These are phyloP conservation scores for Mimosa bimucronata DNA, from an alignment of 306 rosid species.

Conservation along the genomic window DNA sequence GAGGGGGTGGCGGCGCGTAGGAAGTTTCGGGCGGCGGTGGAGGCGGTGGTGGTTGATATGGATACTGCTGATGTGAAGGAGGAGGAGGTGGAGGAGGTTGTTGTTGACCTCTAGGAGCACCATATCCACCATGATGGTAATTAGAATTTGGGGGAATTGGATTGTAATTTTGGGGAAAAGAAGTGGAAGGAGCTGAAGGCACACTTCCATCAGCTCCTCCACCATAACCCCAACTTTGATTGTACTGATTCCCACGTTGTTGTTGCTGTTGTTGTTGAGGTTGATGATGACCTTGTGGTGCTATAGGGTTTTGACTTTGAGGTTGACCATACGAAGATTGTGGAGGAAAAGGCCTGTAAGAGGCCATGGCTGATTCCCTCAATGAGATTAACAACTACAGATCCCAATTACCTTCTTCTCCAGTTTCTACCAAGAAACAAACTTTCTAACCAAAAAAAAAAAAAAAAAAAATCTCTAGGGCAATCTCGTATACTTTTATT, in stretches of 20 bases:
- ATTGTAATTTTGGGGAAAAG: slow-evolving; percentile 58
- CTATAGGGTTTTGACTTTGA: slow-evolving; percentile 68
- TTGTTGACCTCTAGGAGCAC: slow-evolving; percentile 57
- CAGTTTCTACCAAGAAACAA: neutral
- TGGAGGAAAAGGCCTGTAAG: slow-evolving; percentile 93
- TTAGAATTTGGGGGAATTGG: slow-evolving; percentile 60
- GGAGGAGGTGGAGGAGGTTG: slow-evolving; percentile 69
- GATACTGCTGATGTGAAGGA: slow-evolving; percentile 59
- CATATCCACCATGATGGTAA: slow-evolving; percentile 50
- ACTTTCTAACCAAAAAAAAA: neutral
- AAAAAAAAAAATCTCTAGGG: slow-evolving; percentile 11
- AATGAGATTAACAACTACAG: slow-evolving; percentile 1
- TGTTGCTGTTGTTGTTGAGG: slow-evolving; percentile 56
- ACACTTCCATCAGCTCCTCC: slow-evolving; percentile 34
- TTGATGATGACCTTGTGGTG: slow-evolving; percentile 45
- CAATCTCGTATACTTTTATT: neutral
- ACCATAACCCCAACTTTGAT: slow-evolving; percentile 66
- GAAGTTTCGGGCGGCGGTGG: slow-evolving; percentile 69
- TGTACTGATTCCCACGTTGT: slow-evolving; percentile 60
- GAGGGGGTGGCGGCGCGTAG: slow-evolving; percentile 79
- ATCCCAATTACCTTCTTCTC: slow-evolving; percentile 7
- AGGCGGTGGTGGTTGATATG: slow-evolving; percentile 65
- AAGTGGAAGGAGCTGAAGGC: slow-evolving; percentile 53
- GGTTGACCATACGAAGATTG: slow-evolving; percentile 62
- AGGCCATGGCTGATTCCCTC: slow-evolving; percentile 65